phyloP scores from a whole-genome alignment of 192 early-diverging fungal species.

The Spizellomyces punctatus region DNA sequence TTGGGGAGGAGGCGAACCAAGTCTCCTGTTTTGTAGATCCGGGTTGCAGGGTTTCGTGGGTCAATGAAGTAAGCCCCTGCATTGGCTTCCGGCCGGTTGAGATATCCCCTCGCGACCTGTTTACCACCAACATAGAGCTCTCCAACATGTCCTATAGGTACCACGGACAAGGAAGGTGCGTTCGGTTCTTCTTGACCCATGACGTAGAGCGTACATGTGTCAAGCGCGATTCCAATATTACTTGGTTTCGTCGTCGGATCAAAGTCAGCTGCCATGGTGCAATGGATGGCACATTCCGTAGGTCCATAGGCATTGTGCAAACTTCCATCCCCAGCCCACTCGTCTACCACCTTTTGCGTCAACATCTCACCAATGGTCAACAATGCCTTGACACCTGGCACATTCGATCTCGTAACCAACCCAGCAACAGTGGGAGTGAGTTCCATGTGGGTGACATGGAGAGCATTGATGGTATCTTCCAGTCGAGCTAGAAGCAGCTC shows the following conservation, averaged over 20 bases:
- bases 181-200: neutral
- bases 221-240: constrained; percentile 27
- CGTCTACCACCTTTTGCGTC: constrained; percentile 5
- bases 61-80: constrained; percentile 32
- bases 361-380: constrained; percentile 12
- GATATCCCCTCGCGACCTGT: constrained; percentile 43
- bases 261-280: constrained; percentile 16
- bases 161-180: neutral
- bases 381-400: constrained; percentile 8
- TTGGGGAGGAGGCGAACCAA: constrained; percentile 17
- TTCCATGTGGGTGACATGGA: constrained; percentile 1
- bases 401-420: neutral
- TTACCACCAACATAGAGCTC: constrained; percentile 46
- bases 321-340: constrained; percentile 3
- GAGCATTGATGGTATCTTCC: neutral
- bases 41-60: constrained; percentile 18
- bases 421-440: constrained; percentile 21
- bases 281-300: constrained; percentile 26
- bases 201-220: constrained; percentile 11
- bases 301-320: constrained; percentile 27
- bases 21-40: constrained; percentile 37
- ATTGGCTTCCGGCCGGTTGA: constrained; percentile 47
- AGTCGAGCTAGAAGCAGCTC: constrained; percentile 6
- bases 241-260: constrained; percentile 8
- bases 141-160: constrained; percentile 26